These are phyloP conservation scores for Pinus tabuliformis DNA, from an alignment of 75 land plant genomes.

Conservation along the genomic window DNA sequence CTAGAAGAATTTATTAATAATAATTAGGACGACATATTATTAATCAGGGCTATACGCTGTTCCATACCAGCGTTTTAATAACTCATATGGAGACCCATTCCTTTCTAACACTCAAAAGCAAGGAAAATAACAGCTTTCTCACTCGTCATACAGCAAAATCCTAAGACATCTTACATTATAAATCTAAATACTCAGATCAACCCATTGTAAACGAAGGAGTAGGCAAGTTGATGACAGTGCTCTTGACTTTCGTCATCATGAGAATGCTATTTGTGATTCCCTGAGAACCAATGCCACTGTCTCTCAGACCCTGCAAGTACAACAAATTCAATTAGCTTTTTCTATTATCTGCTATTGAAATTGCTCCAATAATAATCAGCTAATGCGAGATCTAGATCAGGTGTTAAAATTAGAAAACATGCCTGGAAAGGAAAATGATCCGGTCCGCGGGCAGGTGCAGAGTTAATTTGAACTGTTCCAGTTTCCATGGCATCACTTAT, in stretches of 20 bases:
- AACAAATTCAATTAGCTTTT: not conserved
- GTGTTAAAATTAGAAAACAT: not conserved
- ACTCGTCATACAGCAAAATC: too few relatives aligned
- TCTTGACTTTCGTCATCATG: slow-evolving; percentile 93
- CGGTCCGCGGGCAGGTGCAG: slow-evolving; percentile 94
- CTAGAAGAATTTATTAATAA: too few relatives aligned
- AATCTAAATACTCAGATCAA: slow-evolving; percentile 10
- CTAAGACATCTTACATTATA: too few relatives aligned
- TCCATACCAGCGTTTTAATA: too few relatives aligned
- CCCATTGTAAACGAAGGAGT: slow-evolving; percentile 88
- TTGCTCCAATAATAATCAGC: too few relatives aligned
- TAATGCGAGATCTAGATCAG: too few relatives aligned
- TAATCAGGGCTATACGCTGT: too few relatives aligned
- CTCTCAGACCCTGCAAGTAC: slow-evolving; percentile 67
- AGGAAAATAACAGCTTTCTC: too few relatives aligned
- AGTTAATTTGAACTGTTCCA: slow-evolving; percentile 90
- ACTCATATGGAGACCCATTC: too few relatives aligned
- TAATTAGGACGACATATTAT: too few relatives aligned
- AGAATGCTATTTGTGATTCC: slow-evolving; percentile 90
- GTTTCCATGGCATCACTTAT: slow-evolving; percentile 97
- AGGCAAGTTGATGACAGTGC: slow-evolving; percentile 91
- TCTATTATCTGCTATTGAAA: too few relatives aligned
- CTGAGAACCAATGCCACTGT: slow-evolving; percentile 95
- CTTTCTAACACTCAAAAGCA: too few relatives aligned
- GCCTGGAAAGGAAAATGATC: slow-evolving; percentile 99